phyloP scores from a whole-genome alignment of 805 yeast species.

The Sungouiella blattae region DNA sequence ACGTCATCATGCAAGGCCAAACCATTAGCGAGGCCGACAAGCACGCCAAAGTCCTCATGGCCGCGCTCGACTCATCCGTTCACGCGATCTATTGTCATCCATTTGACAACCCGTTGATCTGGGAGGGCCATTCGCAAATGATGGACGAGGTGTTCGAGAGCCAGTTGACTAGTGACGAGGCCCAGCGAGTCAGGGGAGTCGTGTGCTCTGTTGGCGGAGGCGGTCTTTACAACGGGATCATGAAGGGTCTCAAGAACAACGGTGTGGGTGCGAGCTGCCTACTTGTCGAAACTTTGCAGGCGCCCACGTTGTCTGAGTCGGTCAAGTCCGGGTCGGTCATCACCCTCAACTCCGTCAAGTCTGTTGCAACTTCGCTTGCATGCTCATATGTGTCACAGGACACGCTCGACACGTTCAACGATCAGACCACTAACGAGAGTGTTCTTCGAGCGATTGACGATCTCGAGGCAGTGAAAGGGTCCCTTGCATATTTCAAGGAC shows the following conservation, averaged over 20 bases:
- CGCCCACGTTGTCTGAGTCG: slow-evolving; percentile 55
- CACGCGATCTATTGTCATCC: slow-evolving; percentile 51
- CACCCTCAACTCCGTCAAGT: slow-evolving; percentile 41
- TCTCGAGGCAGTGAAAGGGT: slow-evolving; percentile 51
- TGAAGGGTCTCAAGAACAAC: slow-evolving; percentile 35
- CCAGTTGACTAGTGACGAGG: slow-evolving; percentile 20
- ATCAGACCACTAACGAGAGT: slow-evolving; percentile 14
- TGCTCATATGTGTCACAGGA: slow-evolving; percentile 52
- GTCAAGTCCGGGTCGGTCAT: slow-evolving; percentile 45
- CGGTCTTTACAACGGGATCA: slow-evolving; percentile 52
- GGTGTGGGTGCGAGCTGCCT: slow-evolving; percentile 26
- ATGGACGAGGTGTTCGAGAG: slow-evolving; percentile 33
- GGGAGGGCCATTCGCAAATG: slow-evolving; percentile 51
- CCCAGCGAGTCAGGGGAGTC: slow-evolving; percentile 35
- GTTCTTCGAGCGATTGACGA: slow-evolving; percentile 40
- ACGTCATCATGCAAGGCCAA: slow-evolving; percentile 43
- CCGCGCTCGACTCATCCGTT: slow-evolving; percentile 15
- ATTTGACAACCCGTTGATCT: slow-evolving; percentile 46
- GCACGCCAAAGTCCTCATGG: slow-evolving; percentile 30
- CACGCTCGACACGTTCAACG: slow-evolving; percentile 39
- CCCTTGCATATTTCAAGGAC: slow-evolving; percentile 48
- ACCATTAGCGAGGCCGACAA: slow-evolving; percentile 51
- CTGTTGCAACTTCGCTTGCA: slow-evolving; percentile 65
- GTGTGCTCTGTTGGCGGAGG: slow-evolving; percentile 60
- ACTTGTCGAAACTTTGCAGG: slow-evolving; percentile 59